Evolutionary conservation across 75 land plant genomes (phyloP), one percentile per base, ranked within the genome.

Genomic region (Selaginella tamariscina): DNA sequence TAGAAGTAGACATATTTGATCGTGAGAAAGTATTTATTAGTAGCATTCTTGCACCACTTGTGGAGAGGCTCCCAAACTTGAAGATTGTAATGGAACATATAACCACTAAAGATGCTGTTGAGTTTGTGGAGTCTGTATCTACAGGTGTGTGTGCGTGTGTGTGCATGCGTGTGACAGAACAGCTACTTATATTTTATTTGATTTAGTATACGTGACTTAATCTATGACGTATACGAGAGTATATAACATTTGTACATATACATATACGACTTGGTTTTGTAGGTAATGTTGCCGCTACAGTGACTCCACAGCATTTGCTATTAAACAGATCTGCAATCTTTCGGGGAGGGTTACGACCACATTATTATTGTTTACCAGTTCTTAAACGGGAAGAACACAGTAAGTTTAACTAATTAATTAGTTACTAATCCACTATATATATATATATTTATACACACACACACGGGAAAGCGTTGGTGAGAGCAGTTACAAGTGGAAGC

Each of bases 21-120:
- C 83, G 97, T 13, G 97, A 92, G 66, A 84, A 84, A 60, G 87
- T 84, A 29, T 92, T 84, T 64, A 92, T 92, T 57, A 84, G 86
- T 31, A 77, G 71, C 20, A 76, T 89, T 22, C 84, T 92, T 18
- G 60, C 29, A 27, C 88, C 97, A 18, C 74, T 92, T 8, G 64
- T 86, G n/a, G 49, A 75, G 29, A 86, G 75, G 64, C 78, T 92
- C 70, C 97, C 97, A 33, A 67, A 66, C 30, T 71, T 92, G 23
- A 88, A 86, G 72, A 73, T 92, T 72, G 94, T 92, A 31, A 92
- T 92, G 97, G 97, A 92, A 73, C 97, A 92, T 67, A 82, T 92
- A 29, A 92, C 97, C 27, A 92, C 97, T 24, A 11, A 55, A 1
- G 97, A 92, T 77, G 97, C 94, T 29, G 97, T 82, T n/a, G 78